Evolutionary conservation across 805 yeast species (phyloP).

Genomic region (Sungouiozyma intestinalis): DNA sequence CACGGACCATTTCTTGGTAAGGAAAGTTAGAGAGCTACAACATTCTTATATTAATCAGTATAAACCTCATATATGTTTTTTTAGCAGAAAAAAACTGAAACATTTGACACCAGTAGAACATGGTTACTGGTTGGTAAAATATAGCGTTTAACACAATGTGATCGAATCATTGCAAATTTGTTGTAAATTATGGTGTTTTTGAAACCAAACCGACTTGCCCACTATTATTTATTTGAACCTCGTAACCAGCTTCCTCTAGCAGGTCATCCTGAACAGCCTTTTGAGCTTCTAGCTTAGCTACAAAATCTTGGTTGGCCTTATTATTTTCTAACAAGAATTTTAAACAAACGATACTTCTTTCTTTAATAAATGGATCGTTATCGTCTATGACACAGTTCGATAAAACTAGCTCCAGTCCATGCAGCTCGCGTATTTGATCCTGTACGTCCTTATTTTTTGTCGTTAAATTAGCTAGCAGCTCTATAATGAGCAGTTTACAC

Average conservation of each 20-base stretch:
- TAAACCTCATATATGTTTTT: too few relatives aligned
- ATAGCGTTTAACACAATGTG: too few relatives aligned
- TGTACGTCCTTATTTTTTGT: slow-evolving; percentile 47
- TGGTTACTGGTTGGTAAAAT: too few relatives aligned
- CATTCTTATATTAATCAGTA: background rate
- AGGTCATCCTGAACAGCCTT: slow-evolving; percentile 49
- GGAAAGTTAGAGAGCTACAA: too few relatives aligned
- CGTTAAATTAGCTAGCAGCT: slow-evolving; percentile 49
- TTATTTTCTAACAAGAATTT: slow-evolving; percentile 59
- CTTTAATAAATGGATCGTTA: slow-evolving; percentile 81
- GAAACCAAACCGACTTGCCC: slow-evolving; percentile 55
- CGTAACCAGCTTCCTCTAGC: slow-evolving; percentile 65
- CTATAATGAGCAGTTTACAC: slow-evolving; percentile 56
- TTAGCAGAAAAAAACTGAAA: too few relatives aligned
- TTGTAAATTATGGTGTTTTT: too few relatives aligned
- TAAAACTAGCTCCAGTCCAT: slow-evolving; percentile 61
- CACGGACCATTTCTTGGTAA: too few relatives aligned
- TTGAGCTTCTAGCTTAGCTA: slow-evolving; percentile 67
- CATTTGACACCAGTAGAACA: too few relatives aligned
- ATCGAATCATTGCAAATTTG: too few relatives aligned
- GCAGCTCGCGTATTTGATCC: slow-evolving; percentile 51
- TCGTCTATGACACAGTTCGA: slow-evolving; percentile 80
- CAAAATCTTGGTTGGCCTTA: slow-evolving; percentile 60
- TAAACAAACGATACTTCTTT: slow-evolving; percentile 70
- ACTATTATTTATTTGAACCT: slow-evolving; percentile 50